phyloP scores from a whole-genome alignment of 306 rosid genomes.

The Prunus fruticosa region DNA sequence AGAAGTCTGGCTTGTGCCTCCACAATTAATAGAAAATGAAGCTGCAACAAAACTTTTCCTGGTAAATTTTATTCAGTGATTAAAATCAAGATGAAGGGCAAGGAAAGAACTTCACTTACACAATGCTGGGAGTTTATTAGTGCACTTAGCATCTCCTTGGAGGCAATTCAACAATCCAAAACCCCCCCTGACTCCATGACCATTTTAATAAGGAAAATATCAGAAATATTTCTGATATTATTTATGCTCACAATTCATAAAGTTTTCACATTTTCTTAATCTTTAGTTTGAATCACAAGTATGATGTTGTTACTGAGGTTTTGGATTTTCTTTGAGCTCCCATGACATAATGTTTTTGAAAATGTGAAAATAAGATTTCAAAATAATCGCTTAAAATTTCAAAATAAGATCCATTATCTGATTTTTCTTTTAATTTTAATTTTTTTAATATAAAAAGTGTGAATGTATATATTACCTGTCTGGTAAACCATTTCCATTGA shows the following conservation, averaged over 20 bases:
- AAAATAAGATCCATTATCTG: no score
- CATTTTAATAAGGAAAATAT: neutral
- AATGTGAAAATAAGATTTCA: no score
- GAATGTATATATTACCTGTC: constrained; percentile 19
- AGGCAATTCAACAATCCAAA: constrained; percentile 30
- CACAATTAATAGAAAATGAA: constrained; percentile 37
- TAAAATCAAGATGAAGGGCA: neutral
- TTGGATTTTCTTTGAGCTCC: neutral
- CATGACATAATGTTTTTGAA: neutral
- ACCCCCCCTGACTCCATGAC: constrained; percentile 18
- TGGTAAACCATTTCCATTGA: constrained; percentile 19
- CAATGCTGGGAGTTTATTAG: constrained; percentile 14
- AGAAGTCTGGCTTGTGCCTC: constrained; percentile 23
- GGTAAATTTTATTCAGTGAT: neutral
- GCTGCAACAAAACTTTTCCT: constrained; percentile 15
- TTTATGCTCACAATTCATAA: no score
- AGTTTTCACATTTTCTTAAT: no score
- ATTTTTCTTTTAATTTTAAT: no score
- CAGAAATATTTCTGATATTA: no score
- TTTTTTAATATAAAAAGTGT: no score
- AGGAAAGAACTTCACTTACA: constrained; percentile 21
- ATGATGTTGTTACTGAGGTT: no score
- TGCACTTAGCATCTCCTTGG: constrained; percentile 18
- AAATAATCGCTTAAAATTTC: no score
- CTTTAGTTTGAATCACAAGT: no score